Evolutionary conservation across 1,284 basidiomycete species (phyloP), one percentile per base, ranked within the genome.

Genomic region (Mycosarcoma mackinlayi): DNA sequence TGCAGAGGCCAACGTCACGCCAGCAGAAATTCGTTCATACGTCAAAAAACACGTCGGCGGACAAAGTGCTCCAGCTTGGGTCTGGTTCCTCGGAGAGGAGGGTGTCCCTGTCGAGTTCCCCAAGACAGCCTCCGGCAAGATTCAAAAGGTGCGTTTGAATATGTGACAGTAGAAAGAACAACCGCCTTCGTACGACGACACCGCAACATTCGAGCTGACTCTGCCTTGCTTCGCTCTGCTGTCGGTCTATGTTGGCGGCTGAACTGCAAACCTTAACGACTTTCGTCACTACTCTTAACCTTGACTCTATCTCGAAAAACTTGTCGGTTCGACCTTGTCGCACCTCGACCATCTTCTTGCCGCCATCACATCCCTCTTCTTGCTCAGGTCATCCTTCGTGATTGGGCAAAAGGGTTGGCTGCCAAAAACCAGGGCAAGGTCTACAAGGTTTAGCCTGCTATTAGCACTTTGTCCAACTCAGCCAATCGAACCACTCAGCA

Each of bases 81-180:
- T 93, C 2, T 93, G 92, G 90, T 91, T 92, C 66, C 73, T 91
- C 0, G 89, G 88, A 18, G 88, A 91, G 74, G 88, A 89, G 24
- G 88, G 86, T 5, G 83, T 84, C 6, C 84, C 85, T 8, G 80
- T 83, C 21, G 89, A 91, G 66, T 82, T 93, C 11, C 92, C 92
- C 1, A 92, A 91, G 85, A 94, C 92, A 6, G 91, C 90, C 18
- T 93, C 91, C 72, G 92, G 92, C 39, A 94, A 94, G 83, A 88
- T 94, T 34, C 88, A 89, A 88, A 93, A 93, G 84, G 90, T 92
- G 46, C 41, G 64, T 57, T 30, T 19, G 10, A 13, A n/a, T 9
- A 19, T 45, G 61, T 55, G 59, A 61, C 28, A 33, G 5, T 35
- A 19, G 16, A 31, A 19, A 34, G 30, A 35, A 27, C 10, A n/a